phyloP scores from a whole-genome alignment of 805 yeast species.

The Kurtzmaniella fragi region DNA sequence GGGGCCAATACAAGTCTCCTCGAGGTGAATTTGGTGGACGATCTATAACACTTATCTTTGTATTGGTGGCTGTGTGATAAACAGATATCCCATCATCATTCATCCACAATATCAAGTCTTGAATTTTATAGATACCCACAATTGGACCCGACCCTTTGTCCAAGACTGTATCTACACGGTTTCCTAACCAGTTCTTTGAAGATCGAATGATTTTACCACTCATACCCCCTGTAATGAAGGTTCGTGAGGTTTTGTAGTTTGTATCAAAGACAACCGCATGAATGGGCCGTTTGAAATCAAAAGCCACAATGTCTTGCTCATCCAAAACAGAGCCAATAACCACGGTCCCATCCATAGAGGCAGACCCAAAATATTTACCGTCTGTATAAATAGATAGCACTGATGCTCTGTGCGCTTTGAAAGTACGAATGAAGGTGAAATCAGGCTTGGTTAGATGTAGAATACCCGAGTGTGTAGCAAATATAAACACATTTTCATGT shows the following conservation, averaged over 20 bases:
- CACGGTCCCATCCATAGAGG: conserved; percentile 91
- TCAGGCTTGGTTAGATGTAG: conserved; percentile 63
- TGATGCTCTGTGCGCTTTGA: conserved; percentile 83
- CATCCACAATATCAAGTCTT: conserved; percentile 74
- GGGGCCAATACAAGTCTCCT: conserved; percentile 83
- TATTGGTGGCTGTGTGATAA: conserved; percentile 51
- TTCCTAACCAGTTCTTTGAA: conserved; percentile 82
- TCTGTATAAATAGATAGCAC: conserved; percentile 69
- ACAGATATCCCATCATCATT: conserved; percentile 75
- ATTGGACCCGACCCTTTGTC: conserved; percentile 66
- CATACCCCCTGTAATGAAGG: conserved; percentile 85
- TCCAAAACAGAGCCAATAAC: conserved; percentile 69
- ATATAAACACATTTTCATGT: conserved; percentile 57
- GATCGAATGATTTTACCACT: conserved; percentile 77
- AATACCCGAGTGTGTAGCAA: conserved; percentile 88
- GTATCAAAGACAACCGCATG: conserved; percentile 81
- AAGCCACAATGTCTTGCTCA: conserved; percentile 60
- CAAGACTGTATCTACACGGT: conserved; percentile 62
- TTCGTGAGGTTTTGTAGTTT: conserved; percentile 53
- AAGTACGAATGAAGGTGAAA: conserved; percentile 59
- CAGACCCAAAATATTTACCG: conserved; percentile 74
- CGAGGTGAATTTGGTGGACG: conserved; percentile 54
- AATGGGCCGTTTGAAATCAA: conserved; percentile 82
- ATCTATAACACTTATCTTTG: conserved; percentile 46
- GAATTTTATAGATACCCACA: conserved; percentile 57